Evolutionary conservation across 345 rosid genomes (phyloP).

Genomic region (Eucalyptus tenuipes): DNA sequence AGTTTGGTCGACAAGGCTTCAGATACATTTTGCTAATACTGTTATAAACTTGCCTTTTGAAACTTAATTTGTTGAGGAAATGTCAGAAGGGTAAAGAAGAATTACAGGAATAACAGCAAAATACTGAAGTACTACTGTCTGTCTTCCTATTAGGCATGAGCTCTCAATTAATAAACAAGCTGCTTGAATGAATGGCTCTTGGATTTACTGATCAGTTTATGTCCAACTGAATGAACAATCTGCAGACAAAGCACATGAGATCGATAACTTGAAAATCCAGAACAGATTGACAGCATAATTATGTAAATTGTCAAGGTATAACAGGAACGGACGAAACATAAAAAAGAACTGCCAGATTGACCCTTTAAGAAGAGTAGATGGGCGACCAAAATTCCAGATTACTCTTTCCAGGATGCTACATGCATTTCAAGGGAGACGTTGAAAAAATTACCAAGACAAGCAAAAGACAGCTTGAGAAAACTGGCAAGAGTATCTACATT

Average conservation of each 20-base stretch:
- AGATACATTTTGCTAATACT: background rate
- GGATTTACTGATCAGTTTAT: slow-evolving; percentile 11
- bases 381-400: background rate
- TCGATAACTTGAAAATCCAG: background rate
- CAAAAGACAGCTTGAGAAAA: background rate
- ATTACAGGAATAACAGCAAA: background rate
- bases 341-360: background rate
- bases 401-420: background rate
- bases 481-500: background rate
- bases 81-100: background rate
- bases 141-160: background rate
- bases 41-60: background rate
- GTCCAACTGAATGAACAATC: slow-evolving; percentile 33
- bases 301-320: background rate
- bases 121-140: background rate
- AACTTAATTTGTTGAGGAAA: background rate
- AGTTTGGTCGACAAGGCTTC: background rate
- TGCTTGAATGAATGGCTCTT: background rate
- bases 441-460: background rate
- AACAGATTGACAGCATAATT: background rate
- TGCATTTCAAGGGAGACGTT: background rate
- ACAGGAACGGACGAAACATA: background rate
- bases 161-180: background rate
- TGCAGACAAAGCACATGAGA: slow-evolving; percentile 2
- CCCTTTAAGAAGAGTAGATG: background rate